Base-by-base conservation (phyloP, 2,329 filamentous ascomycete genomes). In the Fusarium torreyae region DNA sequence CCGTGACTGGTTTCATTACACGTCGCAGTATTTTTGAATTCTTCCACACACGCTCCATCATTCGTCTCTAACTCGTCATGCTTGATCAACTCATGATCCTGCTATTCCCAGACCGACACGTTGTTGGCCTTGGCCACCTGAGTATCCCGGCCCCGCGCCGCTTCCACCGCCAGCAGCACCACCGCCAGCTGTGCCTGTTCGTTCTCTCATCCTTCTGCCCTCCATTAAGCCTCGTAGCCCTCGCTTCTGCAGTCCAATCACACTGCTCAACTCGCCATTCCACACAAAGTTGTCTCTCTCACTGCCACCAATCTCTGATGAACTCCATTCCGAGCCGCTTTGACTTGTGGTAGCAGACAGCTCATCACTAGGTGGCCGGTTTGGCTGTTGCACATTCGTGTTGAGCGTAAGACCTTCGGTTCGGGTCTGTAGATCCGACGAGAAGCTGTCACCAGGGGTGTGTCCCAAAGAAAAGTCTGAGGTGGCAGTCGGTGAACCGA, bases 141-240 rank as follows among this genome's bases (percentile, higher is more conserved):
- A 38, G 24, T 72, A 72, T 18, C 62, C 63, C 10, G 64, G 56
- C 7, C 66, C 57, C 52, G 49, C 48, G 34, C 56, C 70, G 5
- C 73, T 68, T 18, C 61, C 66, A 8, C 75, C 75, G 6, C 72
- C 26, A 9, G 26, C 26, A 28, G 8, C 26, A 28, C 62, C 66
- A 9, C 75, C 75, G 7, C 72, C 65, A 70, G 84, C 85, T 69
- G 84, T 86, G 11, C 85, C 85, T 5, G 84, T 86, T 68, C 93
- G 85, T 78, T 97, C 94, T 44, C 94, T 85, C 84, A 98, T 90
- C 63, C 95, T 86, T 44, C 95, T 85, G 5, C 95, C 95, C 79
- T 98, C 96, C 96, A 99, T 98, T 71, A 99, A 80, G 0, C 96
- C 96, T 62, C 95, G 86, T 36, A 99, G 80, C 0, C 96, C 96